Conservation (phyloP, 768 basidiomycete genomes). For the Cystobasidium ongulense region DNA sequence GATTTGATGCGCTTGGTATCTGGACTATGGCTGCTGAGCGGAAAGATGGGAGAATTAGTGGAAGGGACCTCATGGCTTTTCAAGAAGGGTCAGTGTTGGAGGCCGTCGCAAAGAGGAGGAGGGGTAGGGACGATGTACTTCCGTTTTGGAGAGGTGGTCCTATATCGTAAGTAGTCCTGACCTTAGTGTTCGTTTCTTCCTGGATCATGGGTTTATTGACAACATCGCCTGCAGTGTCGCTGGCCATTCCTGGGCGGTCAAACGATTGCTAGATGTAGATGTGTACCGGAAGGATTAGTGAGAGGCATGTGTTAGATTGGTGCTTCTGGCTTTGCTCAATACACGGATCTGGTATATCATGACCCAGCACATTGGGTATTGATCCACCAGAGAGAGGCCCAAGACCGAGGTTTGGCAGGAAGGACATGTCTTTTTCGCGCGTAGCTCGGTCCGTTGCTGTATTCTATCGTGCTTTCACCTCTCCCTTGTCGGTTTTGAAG, state of each 20-base stretch:
- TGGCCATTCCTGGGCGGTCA: slow-evolving; percentile 26
- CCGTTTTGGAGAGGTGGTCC: slow-evolving; percentile 27
- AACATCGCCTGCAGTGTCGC: neutral
- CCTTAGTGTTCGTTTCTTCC: too few species aligned
- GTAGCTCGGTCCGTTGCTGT: too few species aligned
- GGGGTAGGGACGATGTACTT: slow-evolving; percentile 15
- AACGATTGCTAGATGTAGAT: slow-evolving; percentile 23
- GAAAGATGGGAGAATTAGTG: slow-evolving; percentile 20
- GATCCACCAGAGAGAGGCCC: too few species aligned
- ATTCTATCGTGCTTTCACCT: too few species aligned
- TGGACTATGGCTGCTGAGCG: slow-evolving; percentile 15
- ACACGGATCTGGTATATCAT: too few species aligned
- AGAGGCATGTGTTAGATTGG: too few species aligned
- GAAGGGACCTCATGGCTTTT: neutral
- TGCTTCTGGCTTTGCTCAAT: too few species aligned
- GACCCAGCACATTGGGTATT: too few species aligned
- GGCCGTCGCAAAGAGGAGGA: slow-evolving; percentile 1
- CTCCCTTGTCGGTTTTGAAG: too few species aligned
- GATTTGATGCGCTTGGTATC: slow-evolving; percentile 9
- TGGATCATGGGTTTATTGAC: neutral
- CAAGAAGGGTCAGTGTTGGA: slow-evolving; percentile 19
- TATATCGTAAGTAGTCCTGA: neutral
- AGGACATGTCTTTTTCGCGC: too few species aligned
- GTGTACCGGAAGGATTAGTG: slow-evolving; percentile 10
- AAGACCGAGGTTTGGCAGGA: too few species aligned